Conservation (phyloP, 495 filamentous ascomycete species). For the Neurospora tetraspora region DNA sequence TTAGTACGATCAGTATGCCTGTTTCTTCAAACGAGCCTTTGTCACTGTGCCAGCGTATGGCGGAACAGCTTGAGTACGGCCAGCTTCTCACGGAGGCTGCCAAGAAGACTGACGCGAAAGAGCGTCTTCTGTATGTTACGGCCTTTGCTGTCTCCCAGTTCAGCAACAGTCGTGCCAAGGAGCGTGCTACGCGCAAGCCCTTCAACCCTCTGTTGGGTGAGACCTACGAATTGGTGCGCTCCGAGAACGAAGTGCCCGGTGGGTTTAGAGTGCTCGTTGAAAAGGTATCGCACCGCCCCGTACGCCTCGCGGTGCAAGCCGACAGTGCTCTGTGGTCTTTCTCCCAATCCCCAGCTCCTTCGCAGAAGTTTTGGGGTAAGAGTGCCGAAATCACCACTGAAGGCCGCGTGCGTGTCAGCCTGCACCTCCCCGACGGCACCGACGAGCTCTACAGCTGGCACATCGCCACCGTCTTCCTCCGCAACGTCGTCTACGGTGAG, state of each 20-base stretch:
- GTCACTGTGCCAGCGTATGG: constrained; percentile 74
- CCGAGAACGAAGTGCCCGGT: constrained; percentile 57
- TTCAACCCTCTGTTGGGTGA: constrained; percentile 98
- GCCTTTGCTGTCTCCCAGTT: constrained; percentile 85
- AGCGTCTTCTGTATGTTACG: constrained; percentile 72
- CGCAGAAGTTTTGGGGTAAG: constrained; percentile 98
- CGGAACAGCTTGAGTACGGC: constrained; percentile 86
- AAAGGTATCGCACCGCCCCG: constrained; percentile 86
- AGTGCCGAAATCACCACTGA: constrained; percentile 87
- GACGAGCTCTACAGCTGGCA: constrained; percentile 79
- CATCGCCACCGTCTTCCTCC: constrained; percentile 75
- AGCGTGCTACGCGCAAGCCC: constrained; percentile 89
- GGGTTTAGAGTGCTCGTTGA: constrained; percentile 84
- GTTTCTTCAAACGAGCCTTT: constrained; percentile 92
- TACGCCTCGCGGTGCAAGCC: constrained; percentile 86
- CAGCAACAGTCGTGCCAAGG: constrained; percentile 68
- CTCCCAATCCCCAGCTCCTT: constrained; percentile 73
- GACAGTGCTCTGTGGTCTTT: constrained; percentile 77
- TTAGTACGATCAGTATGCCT: constrained; percentile 93
- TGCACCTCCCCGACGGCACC: constrained; percentile 49
- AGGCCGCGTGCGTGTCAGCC: constrained; percentile 63
- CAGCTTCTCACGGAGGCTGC: constrained; percentile 69
- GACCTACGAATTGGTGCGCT: constrained; percentile 85
- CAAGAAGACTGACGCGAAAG: constrained; percentile 43
- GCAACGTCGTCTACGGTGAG: constrained; percentile 95